Evolutionary conservation across 176 grass and related monocot genomes (phyloP).

Genomic region (Oryza officinalis): DNA sequence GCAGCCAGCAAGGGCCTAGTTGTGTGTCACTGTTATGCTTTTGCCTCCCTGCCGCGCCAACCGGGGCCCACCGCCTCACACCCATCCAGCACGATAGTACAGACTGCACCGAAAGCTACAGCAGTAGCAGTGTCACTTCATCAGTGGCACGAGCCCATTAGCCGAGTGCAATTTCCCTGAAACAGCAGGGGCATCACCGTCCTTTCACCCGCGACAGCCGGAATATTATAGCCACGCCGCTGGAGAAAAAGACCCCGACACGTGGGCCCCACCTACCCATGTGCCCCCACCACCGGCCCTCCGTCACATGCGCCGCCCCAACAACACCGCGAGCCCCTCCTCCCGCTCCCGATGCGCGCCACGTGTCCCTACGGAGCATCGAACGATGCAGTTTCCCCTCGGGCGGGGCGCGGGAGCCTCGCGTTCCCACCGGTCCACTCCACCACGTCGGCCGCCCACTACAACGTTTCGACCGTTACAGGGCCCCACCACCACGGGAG

Average conservation of each 20-base stretch:
- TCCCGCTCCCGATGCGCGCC: not conserved
- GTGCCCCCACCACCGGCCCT: not conserved
- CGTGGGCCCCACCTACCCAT: conserved; percentile 28
- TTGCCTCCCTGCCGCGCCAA: not conserved
- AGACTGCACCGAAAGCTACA: conserved; percentile 9
- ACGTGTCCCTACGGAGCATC: not conserved
- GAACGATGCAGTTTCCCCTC: not conserved
- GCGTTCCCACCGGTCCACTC: conserved; percentile 19
- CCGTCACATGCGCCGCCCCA: not conserved
- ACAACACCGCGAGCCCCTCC: not conserved
- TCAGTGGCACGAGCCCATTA: not conserved
- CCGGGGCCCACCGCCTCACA: not conserved
- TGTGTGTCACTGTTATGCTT: not conserved
- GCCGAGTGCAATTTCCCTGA: not conserved
- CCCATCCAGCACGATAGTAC: not conserved
- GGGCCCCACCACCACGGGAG: conserved; percentile 5
- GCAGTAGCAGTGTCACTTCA: not conserved
- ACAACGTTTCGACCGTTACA: conserved; percentile 46
- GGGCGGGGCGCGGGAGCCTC: not conserved
- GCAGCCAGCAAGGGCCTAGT: not conserved
- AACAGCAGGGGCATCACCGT: not conserved
- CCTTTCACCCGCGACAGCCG: not conserved
- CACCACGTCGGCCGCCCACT: conserved; percentile 18
- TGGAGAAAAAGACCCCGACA: conserved; percentile 36
- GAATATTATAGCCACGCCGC: conserved; percentile 26